Percentiles rank a stretch among this genome's conserved stretches.
phyloP scores from a whole-genome alignment of 768 basidiomycete genomes.

The Zangia roseola region DNA sequence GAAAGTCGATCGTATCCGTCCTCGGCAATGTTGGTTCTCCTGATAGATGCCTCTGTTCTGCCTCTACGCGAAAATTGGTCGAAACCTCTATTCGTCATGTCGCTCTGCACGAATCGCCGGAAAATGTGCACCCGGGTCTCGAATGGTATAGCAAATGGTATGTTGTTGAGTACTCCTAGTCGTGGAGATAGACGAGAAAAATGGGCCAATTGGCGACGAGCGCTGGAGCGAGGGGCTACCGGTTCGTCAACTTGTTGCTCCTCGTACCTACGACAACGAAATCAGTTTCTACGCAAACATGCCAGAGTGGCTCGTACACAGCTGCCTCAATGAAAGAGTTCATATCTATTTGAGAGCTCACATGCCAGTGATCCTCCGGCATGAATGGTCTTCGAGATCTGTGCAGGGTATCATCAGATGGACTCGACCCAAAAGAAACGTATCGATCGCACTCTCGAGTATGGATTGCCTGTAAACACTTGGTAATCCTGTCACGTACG shows the following conservation, averaged over 20 bases:
- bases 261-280: conserved; percentile 48
- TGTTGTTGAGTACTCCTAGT: conserved; percentile 89
- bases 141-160: conserved; percentile 95
- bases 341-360: conserved; percentile 58
- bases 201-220: conserved; percentile 69
- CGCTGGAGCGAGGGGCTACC: conserved; percentile 33
- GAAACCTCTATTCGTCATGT: conserved; percentile 35
- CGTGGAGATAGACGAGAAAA: conserved; percentile 63
- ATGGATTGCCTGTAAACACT: conserved; percentile 78
- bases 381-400: conserved; percentile 87
- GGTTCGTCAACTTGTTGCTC: conserved; percentile 50
- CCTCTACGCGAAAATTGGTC: conserved; percentile 15
- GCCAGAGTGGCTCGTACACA: conserved; percentile 47
- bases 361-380: conserved; percentile 82
- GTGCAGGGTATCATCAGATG: conserved; percentile 15
- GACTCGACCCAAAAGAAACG: not conserved
- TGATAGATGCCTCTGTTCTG: conserved; percentile 32
- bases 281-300: not conserved
- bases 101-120: conserved; percentile 74
- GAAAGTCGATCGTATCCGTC: conserved; percentile 87
- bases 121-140: conserved; percentile 89
- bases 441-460: conserved; percentile 73
- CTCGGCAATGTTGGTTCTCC: conserved; percentile 78
- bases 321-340: conserved; percentile 83
- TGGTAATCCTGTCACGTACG: conserved; percentile 74